These are phyloP conservation scores for grape (Vitis vinifera) DNA, from an alignment of 164 flowering plant genomes.

Conservation along the genomic window ASM3070453v1 NC_081811.1:16843001-16843500, in stretches of 20 bases:
- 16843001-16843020: conserved; percentile 89
- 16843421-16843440: no score
- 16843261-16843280: no score
- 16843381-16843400: no score
- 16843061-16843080: conserved; percentile 95
- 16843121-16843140: conserved; percentile 94
- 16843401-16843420: no score
- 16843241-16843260: background rate
- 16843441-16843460: background rate
- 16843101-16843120: conserved; percentile 98
- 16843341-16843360: no score
- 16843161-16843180: conserved; percentile 99
- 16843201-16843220: conserved; percentile 18
- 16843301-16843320: no score
- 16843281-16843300: no score
- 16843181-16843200: conserved; percentile 99
- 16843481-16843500: no score
- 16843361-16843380: no score
- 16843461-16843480: background rate
- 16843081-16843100: conserved; percentile 99
- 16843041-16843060: conserved; percentile 76
- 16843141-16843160: conserved; percentile 94
- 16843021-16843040: conserved; percentile 64
- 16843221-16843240: background rate
- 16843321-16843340: no score